Evolutionary conservation across 2,329 filamentous ascomycete species (phyloP), one percentile per base, ranked within the genome.

Genomic region (Exophiala xenobiotica): DNA sequence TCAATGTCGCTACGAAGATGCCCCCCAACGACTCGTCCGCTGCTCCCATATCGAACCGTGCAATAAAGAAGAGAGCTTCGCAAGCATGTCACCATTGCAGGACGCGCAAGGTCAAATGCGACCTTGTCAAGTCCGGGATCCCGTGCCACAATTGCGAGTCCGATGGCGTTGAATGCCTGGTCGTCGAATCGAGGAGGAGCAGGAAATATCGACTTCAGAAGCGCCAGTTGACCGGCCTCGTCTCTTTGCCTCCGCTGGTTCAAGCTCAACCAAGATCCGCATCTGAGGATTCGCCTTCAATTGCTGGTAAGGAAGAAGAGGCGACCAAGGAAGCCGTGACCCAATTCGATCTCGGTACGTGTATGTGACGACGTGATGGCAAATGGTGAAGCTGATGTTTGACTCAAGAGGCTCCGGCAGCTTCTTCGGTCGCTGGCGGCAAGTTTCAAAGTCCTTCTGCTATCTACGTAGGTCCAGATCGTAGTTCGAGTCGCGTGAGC

Each of bases 91-190:
- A 70, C 49, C 63, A 69, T 35, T 70, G 67, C 53, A 64, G 68
- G 24, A 58, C 58, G 16, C 56, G 64, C 22, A 70, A 66, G 51
- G 68, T 70, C 29, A 68, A 67, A 56, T 70, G 68, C 59, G 66
- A 69, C 49, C 41, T 58, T 6, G 46, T 53, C 31, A 52, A 54
- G 23, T 55, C 49, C n/a, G 52, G 55, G 19, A 20, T 46, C 20
- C 55, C 55, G 3, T 58, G 55, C 44, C 49, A 54, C 41, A 54
- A 55, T 22, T 58, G 55, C 47, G 40, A 37, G 16, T 46, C 46
- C 5, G 55, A 58, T 20, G 55, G 49, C 33, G 50, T 58, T 12
- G 55, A 58, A 42, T 58, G 55, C 20, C 31, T 58, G 31, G 41
- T 55, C 16, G 38, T 54, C 46, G 55, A 58, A 24, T 58, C 55